Evolutionary conservation across 352 stramenopile genomes (phyloP).

Genomic region (Aphanomyces stellatus): DNA sequence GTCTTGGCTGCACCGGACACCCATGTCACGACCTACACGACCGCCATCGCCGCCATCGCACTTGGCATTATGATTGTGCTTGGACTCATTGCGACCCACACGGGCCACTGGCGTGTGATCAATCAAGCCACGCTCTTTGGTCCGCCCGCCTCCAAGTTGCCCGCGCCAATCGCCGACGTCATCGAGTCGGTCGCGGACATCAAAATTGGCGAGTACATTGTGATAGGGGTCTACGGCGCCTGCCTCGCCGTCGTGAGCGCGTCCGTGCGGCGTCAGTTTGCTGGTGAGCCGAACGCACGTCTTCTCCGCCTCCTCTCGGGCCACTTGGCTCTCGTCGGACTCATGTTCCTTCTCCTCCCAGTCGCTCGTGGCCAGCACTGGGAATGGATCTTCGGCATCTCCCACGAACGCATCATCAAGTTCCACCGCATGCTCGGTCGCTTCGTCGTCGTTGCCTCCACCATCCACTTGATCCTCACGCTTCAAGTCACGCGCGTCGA

Average conservation of each 20-base stretch:
- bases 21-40: conserved; percentile 24
- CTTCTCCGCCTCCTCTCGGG: conserved; percentile 17
- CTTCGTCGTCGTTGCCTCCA: neutral
- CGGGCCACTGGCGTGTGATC: neutral
- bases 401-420: conserved; percentile 20
- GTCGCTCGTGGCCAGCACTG: conserved; percentile 4
- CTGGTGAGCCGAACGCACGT: conserved; percentile 27
- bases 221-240: conserved; percentile 54
- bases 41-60: conserved; percentile 15
- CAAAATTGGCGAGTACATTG: conserved; percentile 43
- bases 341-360: conserved; percentile 2
- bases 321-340: neutral
- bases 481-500: conserved; percentile 25
- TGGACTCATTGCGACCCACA: conserved; percentile 1
- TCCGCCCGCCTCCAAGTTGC: neutral
- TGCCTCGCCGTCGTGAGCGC: conserved; percentile 36
- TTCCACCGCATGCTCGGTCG: conserved; percentile 14
- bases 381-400: conserved; percentile 8
- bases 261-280: neutral
- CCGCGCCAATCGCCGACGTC: conserved; percentile 8
- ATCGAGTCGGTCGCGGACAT: conserved; percentile 52
- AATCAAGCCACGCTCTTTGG: neutral
- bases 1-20: neutral
- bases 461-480: conserved; percentile 19
- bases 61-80: neutral